A percentile compares a stretch with the other conserved stretches of the same genome.
These are phyloP conservation scores for Neckera pumila DNA, from an alignment of 225 moss, liverwort and hornwort species.

Conservation along the genomic window DNA sequence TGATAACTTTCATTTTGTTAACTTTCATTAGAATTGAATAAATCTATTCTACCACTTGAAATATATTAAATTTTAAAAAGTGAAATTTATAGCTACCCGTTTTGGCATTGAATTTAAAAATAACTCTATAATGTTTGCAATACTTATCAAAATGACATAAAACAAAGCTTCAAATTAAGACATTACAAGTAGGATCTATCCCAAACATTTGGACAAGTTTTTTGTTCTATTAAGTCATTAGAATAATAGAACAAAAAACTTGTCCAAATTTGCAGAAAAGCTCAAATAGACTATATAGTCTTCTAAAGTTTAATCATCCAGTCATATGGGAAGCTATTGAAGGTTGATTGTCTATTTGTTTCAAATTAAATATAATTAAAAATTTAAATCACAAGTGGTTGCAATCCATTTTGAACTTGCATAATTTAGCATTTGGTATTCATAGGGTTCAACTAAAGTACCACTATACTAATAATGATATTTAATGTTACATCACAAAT, in stretches of 20 bases:
- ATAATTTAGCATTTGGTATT: neutral
- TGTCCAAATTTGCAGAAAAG: neutral
- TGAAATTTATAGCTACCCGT: neutral
- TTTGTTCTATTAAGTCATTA: neutral
- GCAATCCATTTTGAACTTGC: neutral
- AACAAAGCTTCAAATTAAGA: neutral
- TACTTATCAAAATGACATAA: neutral
- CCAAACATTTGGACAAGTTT: too few species aligned
- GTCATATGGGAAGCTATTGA: too few species aligned
- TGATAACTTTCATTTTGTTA: too few species aligned
- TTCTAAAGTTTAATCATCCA: too few species aligned
- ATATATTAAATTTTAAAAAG: neutral
- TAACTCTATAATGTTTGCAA: too few species aligned
- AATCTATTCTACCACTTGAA: neutral
- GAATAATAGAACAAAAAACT: rapidly evolving
- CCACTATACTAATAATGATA: too few species aligned
- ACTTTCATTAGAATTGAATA: too few species aligned
- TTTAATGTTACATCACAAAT: too few species aligned
- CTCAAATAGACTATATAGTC: neutral
- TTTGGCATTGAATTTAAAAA: neutral
- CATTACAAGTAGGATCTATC: neutral
- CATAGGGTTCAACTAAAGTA: rapidly evolving
- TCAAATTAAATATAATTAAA: too few species aligned
- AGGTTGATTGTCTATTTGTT: too few species aligned
- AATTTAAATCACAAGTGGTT: neutral